These are phyloP conservation scores for Neurospora sp. DNA, from an alignment of 495 filamentous ascomycete species.

Conservation along the genomic window DNA sequence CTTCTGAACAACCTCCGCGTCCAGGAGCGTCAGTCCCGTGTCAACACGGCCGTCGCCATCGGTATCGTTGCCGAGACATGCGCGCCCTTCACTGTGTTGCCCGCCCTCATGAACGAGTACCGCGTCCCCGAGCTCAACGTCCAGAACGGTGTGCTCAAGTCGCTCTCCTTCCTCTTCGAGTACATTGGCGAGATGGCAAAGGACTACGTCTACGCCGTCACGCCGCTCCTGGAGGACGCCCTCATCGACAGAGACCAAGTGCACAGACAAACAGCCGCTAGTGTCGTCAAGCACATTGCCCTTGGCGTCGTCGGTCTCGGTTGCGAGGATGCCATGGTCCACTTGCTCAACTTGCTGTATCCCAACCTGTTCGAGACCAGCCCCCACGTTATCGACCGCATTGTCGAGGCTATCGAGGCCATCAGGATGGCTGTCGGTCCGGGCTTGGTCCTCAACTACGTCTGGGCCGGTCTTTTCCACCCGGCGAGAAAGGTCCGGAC, in stretches of 20 bases:
- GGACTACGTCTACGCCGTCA: constrained; percentile 98
- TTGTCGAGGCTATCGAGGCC: constrained; percentile 95
- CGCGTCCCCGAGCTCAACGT: constrained; percentile 97
- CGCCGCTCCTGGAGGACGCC: constrained; percentile 93
- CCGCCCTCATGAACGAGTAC: constrained; percentile 99
- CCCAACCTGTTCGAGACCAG: constrained; percentile 98
- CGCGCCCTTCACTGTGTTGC: constrained; percentile 96
- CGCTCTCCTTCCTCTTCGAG: constrained; percentile 93
- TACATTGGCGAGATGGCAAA: constrained; percentile 99
- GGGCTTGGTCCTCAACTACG: constrained; percentile 88
- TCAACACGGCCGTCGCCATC: constrained; percentile 97
- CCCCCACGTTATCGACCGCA: constrained; percentile 96
- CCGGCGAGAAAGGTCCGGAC: constrained; percentile 85
- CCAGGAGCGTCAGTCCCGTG: constrained; percentile 94
- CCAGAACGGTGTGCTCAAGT: constrained; percentile 96
- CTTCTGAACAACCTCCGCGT: constrained; percentile 94
- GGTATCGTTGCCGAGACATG: constrained; percentile 99
- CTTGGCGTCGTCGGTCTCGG: constrained; percentile 92
- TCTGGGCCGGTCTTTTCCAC: constrained; percentile 96
- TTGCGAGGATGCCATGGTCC: constrained; percentile 98
- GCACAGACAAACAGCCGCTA: constrained; percentile 91
- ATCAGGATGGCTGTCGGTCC: constrained; percentile 89
- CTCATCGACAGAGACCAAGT: constrained; percentile 98
- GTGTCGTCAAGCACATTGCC: constrained; percentile 94
- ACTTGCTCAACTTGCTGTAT: constrained; percentile 90